Conservation (phyloP, 2,329 filamentous ascomycete species). For the Kalmusia sp. region DNA sequence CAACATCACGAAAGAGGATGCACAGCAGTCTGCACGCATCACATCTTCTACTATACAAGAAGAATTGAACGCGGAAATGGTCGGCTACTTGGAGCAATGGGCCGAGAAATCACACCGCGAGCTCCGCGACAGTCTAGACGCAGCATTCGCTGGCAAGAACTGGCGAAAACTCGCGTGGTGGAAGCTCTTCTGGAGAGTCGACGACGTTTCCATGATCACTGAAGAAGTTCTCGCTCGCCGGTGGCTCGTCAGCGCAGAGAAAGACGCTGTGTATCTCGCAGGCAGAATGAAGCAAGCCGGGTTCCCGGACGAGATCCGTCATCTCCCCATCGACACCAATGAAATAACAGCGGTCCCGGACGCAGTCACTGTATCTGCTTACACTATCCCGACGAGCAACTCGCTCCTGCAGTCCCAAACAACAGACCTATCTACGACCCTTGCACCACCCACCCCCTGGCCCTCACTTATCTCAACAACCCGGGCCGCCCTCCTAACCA, state of each 20-base stretch:
- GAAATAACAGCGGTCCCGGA: too few species aligned
- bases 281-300: conserved; percentile 76
- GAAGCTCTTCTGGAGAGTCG: conserved; percentile 94
- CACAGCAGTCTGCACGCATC: conserved; percentile 43
- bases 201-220: conserved; percentile 86
- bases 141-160: conserved; percentile 74
- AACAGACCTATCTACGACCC: conserved; percentile 32
- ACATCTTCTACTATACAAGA: conserved; percentile 50
- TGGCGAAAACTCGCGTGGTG: conserved; percentile 91
- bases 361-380: neutral
- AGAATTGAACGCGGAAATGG: conserved; percentile 58
- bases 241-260: conserved; percentile 81
- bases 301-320: conserved; percentile 44
- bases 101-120: conserved; percentile 82
- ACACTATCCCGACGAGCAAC: neutral
- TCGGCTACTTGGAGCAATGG: conserved; percentile 71
- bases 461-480: conserved; percentile 76
- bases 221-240: conserved; percentile 77
- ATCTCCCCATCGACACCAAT: neutral
- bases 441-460: conserved; percentile 62
- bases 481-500: conserved; percentile 58
- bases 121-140: conserved; percentile 78
- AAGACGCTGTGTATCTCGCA: conserved; percentile 80
- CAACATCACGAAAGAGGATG: conserved; percentile 60
- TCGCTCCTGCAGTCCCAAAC: conserved; percentile 9